Base-by-base conservation (phyloP, 202 grass and related monocot species). In the Zoysia matrella region DNA sequence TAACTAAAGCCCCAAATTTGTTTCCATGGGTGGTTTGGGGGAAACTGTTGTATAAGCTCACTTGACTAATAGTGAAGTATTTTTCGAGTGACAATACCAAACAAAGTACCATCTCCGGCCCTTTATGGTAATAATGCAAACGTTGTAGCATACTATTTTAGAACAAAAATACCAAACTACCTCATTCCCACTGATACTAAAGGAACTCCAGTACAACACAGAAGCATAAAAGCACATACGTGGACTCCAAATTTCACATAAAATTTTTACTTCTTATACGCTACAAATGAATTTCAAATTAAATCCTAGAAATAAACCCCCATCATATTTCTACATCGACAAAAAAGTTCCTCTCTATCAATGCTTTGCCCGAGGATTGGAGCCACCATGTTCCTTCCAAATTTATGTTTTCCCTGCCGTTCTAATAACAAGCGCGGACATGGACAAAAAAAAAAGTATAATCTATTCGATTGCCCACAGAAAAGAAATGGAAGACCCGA, bases 111-210 rank as follows among this genome's bases (percentile, higher is more conserved):
- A 52, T 77, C 22, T 11, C 47, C 8, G 1, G 30, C 4, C 50
- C 16, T 43, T 52, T 77, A 14, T 77, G 47, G 11, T 36, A 36
- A 36, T 1, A 42, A 52, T 43, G 47, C 22, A 64, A 77, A 57
- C n/a, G 9, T 80, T 51, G 53, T 48, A 69, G 55, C 40, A 9
- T 52, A 71, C 56, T 18, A 72, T 72, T 30, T n/a, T 72, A 53
- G 68, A 81, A 82, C 40, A 43, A 45, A 57, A 53, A 39, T 4
- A 18, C 46, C 57, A 72, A 81, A 60, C 18, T 14, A 48, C 55
- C 69, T 36, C 69, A 64, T 47, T 41, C 52, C 16, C 9, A 52
- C 67, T 73, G 4, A 41, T 69, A 69, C 52, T 69, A 56, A 36
- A 48, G 75, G 6, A 51, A 22, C 45, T 43, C 30, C 36, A 36